A percentile compares a stretch with the other conserved stretches of the same genome.
phyloP scores from a whole-genome alignment of 2,329 filamentous ascomycete genomes.

The Exophiala sideris region DNA sequence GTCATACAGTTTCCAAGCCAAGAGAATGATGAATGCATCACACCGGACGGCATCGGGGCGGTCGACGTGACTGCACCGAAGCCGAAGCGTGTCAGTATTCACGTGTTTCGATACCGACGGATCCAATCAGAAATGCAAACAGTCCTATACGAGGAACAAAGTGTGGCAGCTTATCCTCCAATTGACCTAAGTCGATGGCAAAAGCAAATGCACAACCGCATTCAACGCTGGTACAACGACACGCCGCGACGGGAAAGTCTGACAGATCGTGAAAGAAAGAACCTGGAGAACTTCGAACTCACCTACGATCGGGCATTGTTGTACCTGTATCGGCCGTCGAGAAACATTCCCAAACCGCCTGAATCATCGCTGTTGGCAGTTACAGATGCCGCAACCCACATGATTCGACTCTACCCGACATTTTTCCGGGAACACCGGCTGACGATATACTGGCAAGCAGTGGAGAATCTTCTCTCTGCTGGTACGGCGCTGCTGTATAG shows the following conservation, averaged over 20 bases:
- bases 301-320: slow-evolving; percentile 13
- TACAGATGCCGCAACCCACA: slow-evolving; percentile 7
- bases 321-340: slow-evolving; percentile 15
- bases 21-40: slow-evolving; percentile 11
- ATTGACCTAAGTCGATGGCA: slow-evolving; percentile 9
- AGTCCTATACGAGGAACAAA: slow-evolving; percentile 6
- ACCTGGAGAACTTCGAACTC: slow-evolving; percentile 17
- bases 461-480: slow-evolving; percentile 14
- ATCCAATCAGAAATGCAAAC: slow-evolving; percentile 18
- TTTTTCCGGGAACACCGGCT: slow-evolving; percentile 11
- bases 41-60: slow-evolving; percentile 1
- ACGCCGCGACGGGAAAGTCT: slow-evolving; percentile 1
- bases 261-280: slow-evolving; percentile 6
- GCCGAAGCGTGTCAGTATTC: slow-evolving; percentile 6
- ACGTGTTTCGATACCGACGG: slow-evolving; percentile 12
- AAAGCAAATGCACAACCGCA: slow-evolving; percentile 2
- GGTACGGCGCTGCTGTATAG: slow-evolving; percentile 11
- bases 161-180: neutral
- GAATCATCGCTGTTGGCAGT: slow-evolving; percentile 3
- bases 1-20: slow-evolving; percentile 4
- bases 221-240: slow-evolving; percentile 13
- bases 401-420: slow-evolving; percentile 12
- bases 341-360: slow-evolving; percentile 3
- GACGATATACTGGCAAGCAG: slow-evolving; percentile 17
- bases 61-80: neutral